Base-by-base conservation (phyloP, 2,329 filamentous ascomycete species). In the Colletotrichum sojae region DNA sequence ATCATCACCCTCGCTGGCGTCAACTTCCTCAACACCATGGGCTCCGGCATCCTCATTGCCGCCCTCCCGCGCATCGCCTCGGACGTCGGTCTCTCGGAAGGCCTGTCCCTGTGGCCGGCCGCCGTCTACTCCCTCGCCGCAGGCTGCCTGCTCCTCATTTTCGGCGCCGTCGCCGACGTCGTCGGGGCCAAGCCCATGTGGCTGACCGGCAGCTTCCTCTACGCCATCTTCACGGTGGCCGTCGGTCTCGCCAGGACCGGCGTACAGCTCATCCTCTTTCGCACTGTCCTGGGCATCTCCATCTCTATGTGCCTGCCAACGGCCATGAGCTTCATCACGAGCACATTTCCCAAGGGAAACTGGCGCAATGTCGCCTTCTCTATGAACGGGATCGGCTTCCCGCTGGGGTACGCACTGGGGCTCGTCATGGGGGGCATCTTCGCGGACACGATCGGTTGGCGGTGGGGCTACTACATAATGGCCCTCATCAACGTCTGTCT, bases 351-450 rank as follows among this genome's bases (percentile, higher is more conserved):
- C 0, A 76, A 71, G 16, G 81, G 81, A 0, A 70, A 71, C 1
- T 75, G 76, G 75, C 76, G 83, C 8, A 84, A 84, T 52, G 77
- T 80, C 2, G 82, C 78, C 0, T 84, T 84, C 58, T 80, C 83
- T 0, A 80, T 82, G 71, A 76, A 84, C 12, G 83, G 85, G 1
- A 79, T 84, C 71, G 82, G 81, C 2, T 79, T 82, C 46, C 82
- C 84, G 0, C 67, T 87, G 1, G 84, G 85, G 0, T 87, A 85
- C 54, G 83, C 84, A 0, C 67, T 85, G 0, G 86, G 86, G 0
- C 72, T 88, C 2, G 83, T 88, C 0, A 76, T 87, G 0, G 84
- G 84, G 6, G 85, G 85, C 18, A 75, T 88, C 5, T 81, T 88
- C 61, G 79, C 82, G 6, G 81, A 86, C 53, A 82, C 79, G 0